A percentile compares a stretch with the other conserved stretches of the same genome.
Evolutionary conservation across 768 basidiomycete species (phyloP).

Genomic region (Candolleomyces efflorescens): DNA sequence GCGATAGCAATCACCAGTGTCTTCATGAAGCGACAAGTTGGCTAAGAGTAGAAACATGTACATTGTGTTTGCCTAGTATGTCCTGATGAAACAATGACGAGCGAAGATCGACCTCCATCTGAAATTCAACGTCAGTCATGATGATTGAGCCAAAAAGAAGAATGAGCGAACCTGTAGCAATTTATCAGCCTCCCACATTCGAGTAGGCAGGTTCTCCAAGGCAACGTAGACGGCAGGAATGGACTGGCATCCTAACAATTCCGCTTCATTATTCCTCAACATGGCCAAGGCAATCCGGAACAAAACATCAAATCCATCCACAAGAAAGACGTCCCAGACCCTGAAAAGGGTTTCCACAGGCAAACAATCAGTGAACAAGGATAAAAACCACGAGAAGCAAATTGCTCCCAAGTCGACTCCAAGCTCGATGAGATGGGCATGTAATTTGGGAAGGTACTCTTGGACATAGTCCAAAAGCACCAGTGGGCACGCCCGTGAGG

Average conservation of each 20-base stretch:
- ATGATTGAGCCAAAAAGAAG: not conserved
- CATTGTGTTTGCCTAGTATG: conserved; percentile 40
- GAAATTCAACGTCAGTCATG: conserved; percentile 25
- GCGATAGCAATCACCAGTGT: not conserved
- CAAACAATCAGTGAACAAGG: conserved; percentile 92
- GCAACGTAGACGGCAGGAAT: conserved; percentile 88
- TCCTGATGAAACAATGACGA: conserved; percentile 39
- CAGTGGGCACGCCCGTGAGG: conserved; percentile 90
- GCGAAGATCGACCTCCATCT: conserved; percentile 37
- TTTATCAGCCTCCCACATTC: conserved; percentile 92
- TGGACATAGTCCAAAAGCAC: conserved; percentile 87
- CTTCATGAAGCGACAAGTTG: conserved; percentile 1
- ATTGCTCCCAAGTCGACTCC: conserved; percentile 91
- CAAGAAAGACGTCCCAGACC: conserved; percentile 94
- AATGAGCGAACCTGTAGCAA: conserved; percentile 68
- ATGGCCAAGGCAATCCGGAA: conserved; percentile 90
- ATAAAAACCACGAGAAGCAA: conserved; percentile 98
- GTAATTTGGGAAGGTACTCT: conserved; percentile 69
- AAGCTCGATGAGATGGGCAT: conserved; percentile 68
- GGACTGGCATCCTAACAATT: conserved; percentile 79
- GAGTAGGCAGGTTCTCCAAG: conserved; percentile 82
- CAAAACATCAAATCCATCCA: conserved; percentile 88
- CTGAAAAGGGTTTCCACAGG: conserved; percentile 96
- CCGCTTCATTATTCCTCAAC: conserved; percentile 76
- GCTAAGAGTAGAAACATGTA: conserved; percentile 29